Conservation (phyloP, 768 basidiomycete genomes). For the Coprinopsis marcescibilis region DNA sequence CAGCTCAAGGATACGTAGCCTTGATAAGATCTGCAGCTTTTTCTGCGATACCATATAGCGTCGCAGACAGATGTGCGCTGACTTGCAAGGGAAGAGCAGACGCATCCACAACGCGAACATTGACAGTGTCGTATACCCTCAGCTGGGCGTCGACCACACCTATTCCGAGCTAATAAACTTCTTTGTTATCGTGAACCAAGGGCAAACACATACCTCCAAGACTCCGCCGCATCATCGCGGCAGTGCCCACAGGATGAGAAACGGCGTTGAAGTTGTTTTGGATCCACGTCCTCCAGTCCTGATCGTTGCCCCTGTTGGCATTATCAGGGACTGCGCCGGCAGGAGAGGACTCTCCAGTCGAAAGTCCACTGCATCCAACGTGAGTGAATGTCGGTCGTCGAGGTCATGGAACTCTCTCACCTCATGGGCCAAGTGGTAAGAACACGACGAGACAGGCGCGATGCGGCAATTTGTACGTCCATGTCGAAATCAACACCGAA, state of each 20-base stretch:
- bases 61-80: slow-evolving; percentile 40
- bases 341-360: slow-evolving; percentile 39
- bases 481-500: slow-evolving; percentile 45
- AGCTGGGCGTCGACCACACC: slow-evolving; percentile 44
- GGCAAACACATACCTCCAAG: slow-evolving; percentile 27
- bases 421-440: slow-evolving; percentile 36
- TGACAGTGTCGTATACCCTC: slow-evolving; percentile 40
- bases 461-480: slow-evolving; percentile 43
- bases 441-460: slow-evolving; percentile 37
- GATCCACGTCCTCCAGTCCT: slow-evolving; percentile 44
- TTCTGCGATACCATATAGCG: slow-evolving; percentile 51
- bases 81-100: slow-evolving; percentile 44
- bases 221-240: slow-evolving; percentile 6
- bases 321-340: slow-evolving; percentile 38
- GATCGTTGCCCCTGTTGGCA: slow-evolving; percentile 36
- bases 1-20: slow-evolving; percentile 19
- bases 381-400: background rate
- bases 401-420: slow-evolving; percentile 17
- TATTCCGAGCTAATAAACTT: slow-evolving; percentile 17
- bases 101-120: slow-evolving; percentile 49
- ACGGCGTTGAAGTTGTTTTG: slow-evolving; percentile 36
- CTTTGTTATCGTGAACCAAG: background rate
- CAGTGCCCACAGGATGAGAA: slow-evolving; percentile 17
- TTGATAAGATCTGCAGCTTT: slow-evolving; percentile 50
- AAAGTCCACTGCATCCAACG: slow-evolving; percentile 23